Evolutionary conservation across 169 alveolate genomes (phyloP).

Genomic region (Eimeria brunetti): DNA sequence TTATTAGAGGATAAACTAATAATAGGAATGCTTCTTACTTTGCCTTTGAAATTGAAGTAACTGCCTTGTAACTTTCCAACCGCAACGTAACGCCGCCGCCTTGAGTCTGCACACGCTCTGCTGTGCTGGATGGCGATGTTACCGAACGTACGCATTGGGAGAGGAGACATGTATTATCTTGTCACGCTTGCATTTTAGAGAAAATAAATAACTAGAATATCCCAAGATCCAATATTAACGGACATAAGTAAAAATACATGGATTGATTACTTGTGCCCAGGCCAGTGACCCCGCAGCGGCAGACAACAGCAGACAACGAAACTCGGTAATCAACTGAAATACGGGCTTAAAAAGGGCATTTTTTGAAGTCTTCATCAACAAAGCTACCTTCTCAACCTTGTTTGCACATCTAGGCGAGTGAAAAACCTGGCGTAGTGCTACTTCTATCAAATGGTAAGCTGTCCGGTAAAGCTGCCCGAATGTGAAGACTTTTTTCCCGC

Average conservation of each 20-base stretch:
- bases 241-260: neutral
- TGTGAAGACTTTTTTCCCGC: neutral
- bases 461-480: neutral
- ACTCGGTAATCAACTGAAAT: neutral
- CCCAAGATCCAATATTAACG: neutral
- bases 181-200: neutral
- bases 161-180: neutral
- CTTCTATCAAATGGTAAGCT: neutral
- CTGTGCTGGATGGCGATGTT: neutral
- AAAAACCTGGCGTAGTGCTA: neutral
- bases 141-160: neutral
- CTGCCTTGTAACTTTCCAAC: neutral
- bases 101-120: neutral
- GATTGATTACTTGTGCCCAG: neutral
- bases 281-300: neutral
- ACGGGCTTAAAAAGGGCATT: neutral
- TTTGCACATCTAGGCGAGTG: neutral
- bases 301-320: too few species aligned
- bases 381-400: neutral
- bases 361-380: neutral
- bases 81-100: neutral
- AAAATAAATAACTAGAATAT: neutral
- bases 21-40: neutral
- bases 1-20: neutral
- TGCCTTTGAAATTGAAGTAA: neutral